Percentiles rank a stretch among this genome's conserved stretches.
These are phyloP conservation scores for Cladophialophora psammophila DNA, from an alignment of 2,329 filamentous ascomycete genomes.

Conservation along the genomic window DNA sequence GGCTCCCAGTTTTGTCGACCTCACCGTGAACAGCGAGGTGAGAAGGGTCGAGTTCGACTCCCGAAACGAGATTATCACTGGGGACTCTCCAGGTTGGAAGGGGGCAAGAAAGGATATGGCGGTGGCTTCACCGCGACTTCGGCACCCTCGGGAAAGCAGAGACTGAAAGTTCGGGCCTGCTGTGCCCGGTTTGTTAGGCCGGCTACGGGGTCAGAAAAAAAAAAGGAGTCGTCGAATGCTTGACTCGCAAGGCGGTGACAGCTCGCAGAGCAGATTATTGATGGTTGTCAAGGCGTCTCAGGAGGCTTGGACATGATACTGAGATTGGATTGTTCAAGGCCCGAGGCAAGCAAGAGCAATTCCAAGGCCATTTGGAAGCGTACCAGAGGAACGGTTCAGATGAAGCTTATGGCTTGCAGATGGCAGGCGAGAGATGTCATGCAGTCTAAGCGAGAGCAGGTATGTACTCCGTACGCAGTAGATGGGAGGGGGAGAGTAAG, in stretches of 20 bases:
- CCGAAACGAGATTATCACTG: slow-evolving; percentile 8
- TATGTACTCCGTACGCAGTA: background rate
- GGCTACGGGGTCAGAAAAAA: background rate
- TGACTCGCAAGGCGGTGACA: background rate
- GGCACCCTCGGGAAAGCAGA: slow-evolving; percentile 4
- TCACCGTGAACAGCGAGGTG: slow-evolving; percentile 9
- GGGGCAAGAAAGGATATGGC: slow-evolving; percentile 9
- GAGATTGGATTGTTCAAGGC: background rate
- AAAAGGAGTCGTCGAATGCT: background rate
- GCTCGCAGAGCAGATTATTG: background rate
- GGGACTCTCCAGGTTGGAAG: background rate
- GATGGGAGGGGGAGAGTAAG: slow-evolving; percentile 15
- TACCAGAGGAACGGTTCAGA: slow-evolving; percentile 21
- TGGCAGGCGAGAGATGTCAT: slow-evolving; percentile 15
- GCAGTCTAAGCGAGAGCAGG: slow-evolving; percentile 12
- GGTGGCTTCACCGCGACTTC: slow-evolving; percentile 36
- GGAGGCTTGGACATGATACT: background rate
- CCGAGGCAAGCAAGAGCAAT: background rate
- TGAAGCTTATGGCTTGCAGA: slow-evolving; percentile 27
- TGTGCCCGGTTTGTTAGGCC: slow-evolving; percentile 5
- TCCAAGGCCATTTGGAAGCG: background rate
- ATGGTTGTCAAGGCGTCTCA: background rate
- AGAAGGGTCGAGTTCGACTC: background rate
- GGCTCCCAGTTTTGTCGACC: background rate
- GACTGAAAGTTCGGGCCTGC: slow-evolving; percentile 7